A percentile compares a stretch with the other conserved stretches of the same genome.
phyloP scores from a whole-genome alignment of 441 rosid genomes.

The Melastoma candidum region DNA sequence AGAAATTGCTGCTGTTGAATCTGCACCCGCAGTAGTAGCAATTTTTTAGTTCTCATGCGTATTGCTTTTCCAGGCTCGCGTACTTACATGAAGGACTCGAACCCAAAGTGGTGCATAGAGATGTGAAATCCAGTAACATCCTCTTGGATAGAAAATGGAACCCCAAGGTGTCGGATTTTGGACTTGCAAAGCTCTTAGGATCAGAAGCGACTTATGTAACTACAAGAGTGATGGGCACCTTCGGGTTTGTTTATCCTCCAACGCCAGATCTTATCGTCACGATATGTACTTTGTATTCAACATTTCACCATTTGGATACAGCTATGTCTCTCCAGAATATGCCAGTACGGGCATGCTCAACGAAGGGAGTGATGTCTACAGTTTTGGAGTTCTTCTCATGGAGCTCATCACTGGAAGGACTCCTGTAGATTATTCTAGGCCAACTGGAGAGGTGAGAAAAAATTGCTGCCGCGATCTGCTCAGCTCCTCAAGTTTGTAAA shows the following conservation, averaged over 20 bases:
- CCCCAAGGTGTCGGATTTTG: slow-evolving; percentile 88
- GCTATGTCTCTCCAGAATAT: slow-evolving; percentile 95
- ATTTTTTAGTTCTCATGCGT: slow-evolving; percentile 7
- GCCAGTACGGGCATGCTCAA: slow-evolving; percentile 98
- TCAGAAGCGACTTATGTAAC: slow-evolving; percentile 88
- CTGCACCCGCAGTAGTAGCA: too few relatives aligned
- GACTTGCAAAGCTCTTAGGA: slow-evolving; percentile 88
- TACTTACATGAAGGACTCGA: slow-evolving; percentile 96
- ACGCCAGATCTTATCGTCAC: too few relatives aligned
- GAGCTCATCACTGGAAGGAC: slow-evolving; percentile 89
- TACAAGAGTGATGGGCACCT: slow-evolving; percentile 97
- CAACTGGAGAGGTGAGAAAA: slow-evolving; percentile 80
- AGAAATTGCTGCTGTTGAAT: too few relatives aligned
- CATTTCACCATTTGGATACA: slow-evolving; percentile 17
- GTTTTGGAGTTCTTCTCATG: slow-evolving; percentile 93
- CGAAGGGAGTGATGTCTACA: slow-evolving; percentile 92
- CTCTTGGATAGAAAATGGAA: slow-evolving; percentile 84
- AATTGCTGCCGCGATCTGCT: too few relatives aligned
- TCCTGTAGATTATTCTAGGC: slow-evolving; percentile 78
- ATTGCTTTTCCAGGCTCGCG: slow-evolving; percentile 48
- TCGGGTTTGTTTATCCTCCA: slow-evolving; percentile 42
- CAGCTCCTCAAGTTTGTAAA: too few relatives aligned
- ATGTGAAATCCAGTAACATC: slow-evolving; percentile 93
- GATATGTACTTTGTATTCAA: too few relatives aligned
- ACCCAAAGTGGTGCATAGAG: slow-evolving; percentile 97